phyloP scores from a whole-genome alignment of 192 early-diverging fungal species.

The Coemansia sp. region DNA sequence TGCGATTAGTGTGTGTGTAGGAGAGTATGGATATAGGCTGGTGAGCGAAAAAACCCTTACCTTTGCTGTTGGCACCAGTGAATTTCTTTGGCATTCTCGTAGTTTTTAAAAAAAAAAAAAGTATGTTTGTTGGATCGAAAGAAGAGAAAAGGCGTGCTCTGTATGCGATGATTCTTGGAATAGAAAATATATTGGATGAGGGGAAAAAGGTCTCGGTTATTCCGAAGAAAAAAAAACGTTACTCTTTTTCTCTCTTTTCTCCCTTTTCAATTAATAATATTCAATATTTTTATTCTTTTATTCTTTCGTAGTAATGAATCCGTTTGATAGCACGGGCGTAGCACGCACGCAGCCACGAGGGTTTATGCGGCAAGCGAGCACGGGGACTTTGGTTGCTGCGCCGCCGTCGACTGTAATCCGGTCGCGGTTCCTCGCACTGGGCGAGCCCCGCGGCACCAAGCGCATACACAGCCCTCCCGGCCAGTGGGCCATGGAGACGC shows the following conservation, averaged over 20 bases:
- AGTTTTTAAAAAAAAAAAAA: conserved; percentile 1
- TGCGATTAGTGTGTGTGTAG: background rate
- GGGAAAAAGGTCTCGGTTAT: background rate
- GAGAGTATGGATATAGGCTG: background rate
- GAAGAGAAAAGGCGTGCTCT: background rate
- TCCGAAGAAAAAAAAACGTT: background rate
- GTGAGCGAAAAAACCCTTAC: conserved; percentile 15
- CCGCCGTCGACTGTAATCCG: conserved; percentile 52
- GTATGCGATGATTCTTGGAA: background rate
- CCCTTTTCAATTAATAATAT: background rate
- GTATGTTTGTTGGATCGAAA: background rate
- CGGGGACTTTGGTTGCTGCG: background rate
- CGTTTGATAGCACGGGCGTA: background rate
- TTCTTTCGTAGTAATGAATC: conserved; percentile 4
- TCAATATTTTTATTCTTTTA: background rate
- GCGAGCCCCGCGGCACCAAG: conserved; percentile 37
- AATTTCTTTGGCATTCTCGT: conserved; percentile 62
- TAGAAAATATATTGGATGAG: background rate
- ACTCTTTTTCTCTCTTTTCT: background rate
- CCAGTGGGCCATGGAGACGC: conserved; percentile 23
- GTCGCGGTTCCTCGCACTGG: conserved; percentile 37
- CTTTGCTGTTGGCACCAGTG: conserved; percentile 60
- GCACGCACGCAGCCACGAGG: conserved; percentile 5
- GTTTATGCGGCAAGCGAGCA: conserved; percentile 6
- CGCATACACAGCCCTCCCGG: conserved; percentile 33